phyloP scores from a whole-genome alignment of 257 asterid species.

The Jasminum sambac region DNA sequence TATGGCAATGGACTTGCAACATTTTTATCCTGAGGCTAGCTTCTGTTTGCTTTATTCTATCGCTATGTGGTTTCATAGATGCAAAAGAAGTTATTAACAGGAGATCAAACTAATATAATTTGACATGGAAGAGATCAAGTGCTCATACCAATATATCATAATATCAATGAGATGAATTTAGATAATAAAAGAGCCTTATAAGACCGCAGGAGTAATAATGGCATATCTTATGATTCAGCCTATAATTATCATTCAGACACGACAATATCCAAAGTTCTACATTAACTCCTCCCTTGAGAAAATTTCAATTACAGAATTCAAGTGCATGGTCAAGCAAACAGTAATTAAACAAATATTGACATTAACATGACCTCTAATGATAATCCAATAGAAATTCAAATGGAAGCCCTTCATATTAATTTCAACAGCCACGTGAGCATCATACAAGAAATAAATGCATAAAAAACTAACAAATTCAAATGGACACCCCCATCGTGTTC shows the following conservation, averaged over 20 bases:
- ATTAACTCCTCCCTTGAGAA: background rate
- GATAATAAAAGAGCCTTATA: background rate
- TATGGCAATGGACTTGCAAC: background rate
- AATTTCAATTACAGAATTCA: background rate
- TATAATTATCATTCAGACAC: background rate
- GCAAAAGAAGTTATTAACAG: background rate
- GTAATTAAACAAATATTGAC: background rate
- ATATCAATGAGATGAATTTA: background rate
- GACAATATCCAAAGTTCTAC: background rate
- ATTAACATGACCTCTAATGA: background rate
- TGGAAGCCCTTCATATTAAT: background rate
- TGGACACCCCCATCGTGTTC: background rate
- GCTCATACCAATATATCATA: background rate
- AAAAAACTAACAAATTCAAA: constrained; percentile 30
- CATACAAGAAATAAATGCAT: constrained; percentile 6
- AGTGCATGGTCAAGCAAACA: background rate
- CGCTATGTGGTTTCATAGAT: background rate
- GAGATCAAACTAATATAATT: background rate
- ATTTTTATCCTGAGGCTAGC: background rate
- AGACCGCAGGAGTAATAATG: background rate
- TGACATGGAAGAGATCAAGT: background rate
- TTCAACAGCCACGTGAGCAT: background rate
- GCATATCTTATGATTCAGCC: background rate
- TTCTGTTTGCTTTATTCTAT: background rate
- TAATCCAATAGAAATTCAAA: background rate